A percentile compares a stretch with the other conserved stretches of the same genome.
phyloP scores from a whole-genome alignment of 345 rosid species.

The Gossypium sturtianum region DNA sequence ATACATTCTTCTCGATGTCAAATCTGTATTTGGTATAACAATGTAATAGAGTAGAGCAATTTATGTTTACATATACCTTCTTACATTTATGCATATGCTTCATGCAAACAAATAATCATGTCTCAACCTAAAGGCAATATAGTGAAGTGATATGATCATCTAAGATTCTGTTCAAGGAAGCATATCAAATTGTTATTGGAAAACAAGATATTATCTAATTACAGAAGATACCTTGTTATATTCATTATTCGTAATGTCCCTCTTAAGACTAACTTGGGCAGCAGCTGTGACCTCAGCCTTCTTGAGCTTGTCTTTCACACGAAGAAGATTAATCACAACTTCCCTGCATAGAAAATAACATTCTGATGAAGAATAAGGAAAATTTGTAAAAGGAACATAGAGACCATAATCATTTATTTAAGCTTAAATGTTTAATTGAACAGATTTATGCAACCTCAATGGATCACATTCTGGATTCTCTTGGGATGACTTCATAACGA shows the following conservation, averaged over 20 bases:
- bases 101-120: not conserved
- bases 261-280: slow-evolving; percentile 34
- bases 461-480: slow-evolving; percentile 59
- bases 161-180: not conserved
- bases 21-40: not conserved
- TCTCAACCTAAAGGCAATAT: not conserved
- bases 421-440: slow-evolving; percentile 2
- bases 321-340: slow-evolving; percentile 57
- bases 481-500: slow-evolving; percentile 49
- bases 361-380: not conserved
- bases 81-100: not conserved
- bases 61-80: not conserved
- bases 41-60: not conserved
- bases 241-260: slow-evolving; percentile 42
- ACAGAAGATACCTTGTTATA: slow-evolving; percentile 50
- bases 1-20: not conserved
- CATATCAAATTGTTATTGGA: not conserved
- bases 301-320: slow-evolving; percentile 53
- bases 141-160: not conserved
- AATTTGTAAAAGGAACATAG: not conserved
- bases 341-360: slow-evolving; percentile 33
- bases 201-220: not conserved
- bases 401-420: not conserved
- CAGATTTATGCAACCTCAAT: slow-evolving; percentile 43
- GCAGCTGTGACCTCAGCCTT: slow-evolving; percentile 55